Percentiles rank a stretch among this genome's conserved stretches.
phyloP scores from a whole-genome alignment of 495 filamentous ascomycete genomes.

The Trichoderma parareesei region DNA sequence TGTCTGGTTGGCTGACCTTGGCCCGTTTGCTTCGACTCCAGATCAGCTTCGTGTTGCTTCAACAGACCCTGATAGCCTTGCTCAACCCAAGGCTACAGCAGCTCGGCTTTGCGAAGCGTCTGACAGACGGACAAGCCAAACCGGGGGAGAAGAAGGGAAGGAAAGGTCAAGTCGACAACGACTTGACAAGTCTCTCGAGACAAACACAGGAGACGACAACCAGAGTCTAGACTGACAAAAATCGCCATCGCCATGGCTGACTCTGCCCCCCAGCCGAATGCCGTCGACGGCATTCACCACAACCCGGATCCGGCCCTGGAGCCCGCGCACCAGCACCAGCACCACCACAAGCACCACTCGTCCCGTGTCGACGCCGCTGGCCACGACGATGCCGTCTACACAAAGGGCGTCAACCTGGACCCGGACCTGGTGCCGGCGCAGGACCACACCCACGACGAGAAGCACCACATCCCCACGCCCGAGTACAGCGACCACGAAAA shows the following conservation, averaged over 20 bases:
- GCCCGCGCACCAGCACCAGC: conserved; percentile 12
- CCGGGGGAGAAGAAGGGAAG: too few species aligned
- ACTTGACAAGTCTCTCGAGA: not conserved
- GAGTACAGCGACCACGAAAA: conserved; percentile 13
- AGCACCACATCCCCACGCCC: conserved; percentile 5
- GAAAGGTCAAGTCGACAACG: too few species aligned
- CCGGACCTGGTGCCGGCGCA: conserved; percentile 1
- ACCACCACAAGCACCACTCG: conserved; percentile 13
- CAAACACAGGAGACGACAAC: not conserved
- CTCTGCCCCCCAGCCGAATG: not conserved
- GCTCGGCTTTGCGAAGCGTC: too few species aligned
- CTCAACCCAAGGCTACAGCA: not conserved
- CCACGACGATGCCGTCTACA: conserved; percentile 18
- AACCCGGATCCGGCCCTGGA: conserved; percentile 12
- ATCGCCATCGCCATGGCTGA: not conserved
- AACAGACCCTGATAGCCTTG: not conserved
- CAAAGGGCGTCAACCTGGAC: conserved; percentile 12
- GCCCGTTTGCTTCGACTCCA: not conserved
- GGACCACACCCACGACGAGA: conserved; percentile 11
- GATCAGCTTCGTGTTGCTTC: not conserved
- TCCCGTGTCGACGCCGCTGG: conserved; percentile 12
- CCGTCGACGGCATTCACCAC: conserved; percentile 1
- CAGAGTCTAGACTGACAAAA: not conserved
- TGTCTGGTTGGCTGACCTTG: not conserved
- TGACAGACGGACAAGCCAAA: too few species aligned